A percentile compares a stretch with the other conserved stretches of the same genome.
Conservation (phyloP, 768 basidiomycete species). For the Suillus clintonianus region DNA sequence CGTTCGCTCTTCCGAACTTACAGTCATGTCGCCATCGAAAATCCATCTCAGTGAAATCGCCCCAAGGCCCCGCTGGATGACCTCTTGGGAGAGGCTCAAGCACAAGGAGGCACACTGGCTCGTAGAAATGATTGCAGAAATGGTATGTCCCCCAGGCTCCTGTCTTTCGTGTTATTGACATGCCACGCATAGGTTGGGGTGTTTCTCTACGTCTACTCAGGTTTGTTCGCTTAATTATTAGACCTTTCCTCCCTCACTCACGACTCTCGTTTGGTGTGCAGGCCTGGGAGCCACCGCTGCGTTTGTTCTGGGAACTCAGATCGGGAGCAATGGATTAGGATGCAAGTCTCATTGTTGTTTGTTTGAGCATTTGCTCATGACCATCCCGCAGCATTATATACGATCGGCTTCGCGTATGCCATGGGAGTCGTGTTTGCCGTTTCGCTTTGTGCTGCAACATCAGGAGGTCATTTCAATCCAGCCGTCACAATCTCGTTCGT, state of each 20-base stretch:
- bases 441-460: slow-evolving; percentile 49
- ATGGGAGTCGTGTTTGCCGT: slow-evolving; percentile 64
- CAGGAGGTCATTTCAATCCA: slow-evolving; percentile 69
- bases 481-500: slow-evolving; percentile 55
- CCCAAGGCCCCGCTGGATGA: slow-evolving; percentile 40
- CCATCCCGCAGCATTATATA: slow-evolving; percentile 46
- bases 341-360: slow-evolving; percentile 41
- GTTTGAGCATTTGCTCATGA: not conserved
- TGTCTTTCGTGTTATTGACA: not conserved
- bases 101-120: slow-evolving; percentile 52
- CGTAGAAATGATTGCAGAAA: slow-evolving; percentile 62
- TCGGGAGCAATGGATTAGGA: slow-evolving; percentile 43
- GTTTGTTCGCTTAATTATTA: slow-evolving; percentile 24
- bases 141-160: slow-evolving; percentile 35
- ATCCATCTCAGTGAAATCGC: slow-evolving; percentile 46
- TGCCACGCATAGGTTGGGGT: slow-evolving; percentile 48
- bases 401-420: slow-evolving; percentile 59
- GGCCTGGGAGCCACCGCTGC: slow-evolving; percentile 58
- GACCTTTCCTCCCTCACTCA: not conserved
- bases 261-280: slow-evolving; percentile 14
- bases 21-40: slow-evolving; percentile 24
- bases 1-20: not conserved
- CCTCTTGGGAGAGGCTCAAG: slow-evolving; percentile 51
- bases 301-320: slow-evolving; percentile 49
- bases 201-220: slow-evolving; percentile 61